phyloP scores from a whole-genome alignment of 2,329 filamentous ascomycete species.

The Saccharata proteae region DNA sequence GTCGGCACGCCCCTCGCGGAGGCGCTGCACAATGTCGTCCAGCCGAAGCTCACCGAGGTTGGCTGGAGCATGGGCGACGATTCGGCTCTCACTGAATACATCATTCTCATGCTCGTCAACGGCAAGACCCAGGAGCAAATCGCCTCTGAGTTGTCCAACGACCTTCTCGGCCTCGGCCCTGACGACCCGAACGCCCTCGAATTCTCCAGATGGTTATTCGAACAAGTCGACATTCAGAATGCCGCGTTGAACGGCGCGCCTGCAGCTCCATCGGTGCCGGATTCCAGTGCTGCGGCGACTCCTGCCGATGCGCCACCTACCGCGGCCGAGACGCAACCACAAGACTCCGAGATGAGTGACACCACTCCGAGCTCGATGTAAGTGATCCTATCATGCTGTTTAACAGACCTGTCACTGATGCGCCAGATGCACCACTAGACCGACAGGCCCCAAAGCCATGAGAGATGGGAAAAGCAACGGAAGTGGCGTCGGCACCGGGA shows the following conservation, averaged over 20 bases:
- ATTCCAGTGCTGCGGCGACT: constrained; percentile 14
- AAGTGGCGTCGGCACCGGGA: constrained; percentile 59
- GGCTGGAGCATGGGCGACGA: constrained; percentile 81
- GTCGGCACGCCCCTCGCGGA: constrained; percentile 74
- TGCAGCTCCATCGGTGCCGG: constrained; percentile 16
- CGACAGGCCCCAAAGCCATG: constrained; percentile 92
- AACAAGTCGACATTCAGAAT: constrained; percentile 61
- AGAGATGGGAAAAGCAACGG: constrained; percentile 52
- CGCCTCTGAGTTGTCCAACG: constrained; percentile 72
- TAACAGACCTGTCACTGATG: not conserved
- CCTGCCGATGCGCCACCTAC: constrained; percentile 5
- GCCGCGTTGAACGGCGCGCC: constrained; percentile 45
- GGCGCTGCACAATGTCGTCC: constrained; percentile 69
- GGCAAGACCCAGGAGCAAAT: constrained; percentile 88
- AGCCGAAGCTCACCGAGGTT: constrained; percentile 83
- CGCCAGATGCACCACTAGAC: constrained; percentile 48
- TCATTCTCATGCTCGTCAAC: constrained; percentile 93
- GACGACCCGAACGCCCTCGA: constrained; percentile 73
- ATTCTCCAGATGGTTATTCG: constrained; percentile 89
- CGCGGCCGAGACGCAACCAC: constrained; percentile 5
- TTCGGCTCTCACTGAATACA: constrained; percentile 83
- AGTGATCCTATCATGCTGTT: constrained; percentile 15
- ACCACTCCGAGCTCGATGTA: constrained; percentile 31
- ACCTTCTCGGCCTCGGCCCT: constrained; percentile 69
- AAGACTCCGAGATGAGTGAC: constrained; percentile 63